Evolutionary conservation across 306 rosid species (phyloP).

Genomic region (Canavalia ensiformis): DNA sequence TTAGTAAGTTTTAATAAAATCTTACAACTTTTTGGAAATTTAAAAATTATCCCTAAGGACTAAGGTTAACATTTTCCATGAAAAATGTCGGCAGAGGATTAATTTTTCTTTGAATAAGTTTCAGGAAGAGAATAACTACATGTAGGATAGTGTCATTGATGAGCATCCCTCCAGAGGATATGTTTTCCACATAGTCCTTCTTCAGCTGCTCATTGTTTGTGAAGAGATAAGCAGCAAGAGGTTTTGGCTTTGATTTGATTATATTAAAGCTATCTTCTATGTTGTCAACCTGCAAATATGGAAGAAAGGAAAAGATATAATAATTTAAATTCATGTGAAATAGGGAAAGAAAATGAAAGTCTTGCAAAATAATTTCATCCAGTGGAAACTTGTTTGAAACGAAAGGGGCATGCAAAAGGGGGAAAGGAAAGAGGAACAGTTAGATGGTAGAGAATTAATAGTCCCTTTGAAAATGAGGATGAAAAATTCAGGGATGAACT

Average conservation of each 20-base stretch:
- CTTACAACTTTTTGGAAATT: too few species aligned
- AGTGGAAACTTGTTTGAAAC: neutral
- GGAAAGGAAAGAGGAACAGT: neutral
- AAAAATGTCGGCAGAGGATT: neutral
- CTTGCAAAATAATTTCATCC: neutral
- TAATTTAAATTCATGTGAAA: neutral
- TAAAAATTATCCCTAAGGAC: too few species aligned
- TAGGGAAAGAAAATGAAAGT: conserved; percentile 6
- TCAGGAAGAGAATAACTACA: conserved; percentile 54
- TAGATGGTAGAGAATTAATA: neutral
- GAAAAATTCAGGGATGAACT: too few species aligned
- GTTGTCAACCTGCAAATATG: conserved; percentile 68
- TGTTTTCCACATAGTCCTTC: conserved; percentile 70
- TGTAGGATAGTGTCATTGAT: conserved; percentile 78
- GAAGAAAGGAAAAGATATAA: neutral
- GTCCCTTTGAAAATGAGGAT: neutral
- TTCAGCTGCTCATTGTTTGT: conserved; percentile 78
- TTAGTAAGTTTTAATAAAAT: too few species aligned
- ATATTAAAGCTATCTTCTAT: conserved; percentile 67
- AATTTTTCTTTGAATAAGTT: neutral
- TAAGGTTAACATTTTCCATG: too few species aligned
- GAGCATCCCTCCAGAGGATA: conserved; percentile 92
- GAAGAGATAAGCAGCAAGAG: conserved; percentile 84
- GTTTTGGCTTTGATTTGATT: conserved; percentile 78
- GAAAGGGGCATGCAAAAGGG: neutral